Evolutionary conservation across 2,329 filamentous ascomycete species (phyloP).

Genomic region (Diplocarpon mali): DNA sequence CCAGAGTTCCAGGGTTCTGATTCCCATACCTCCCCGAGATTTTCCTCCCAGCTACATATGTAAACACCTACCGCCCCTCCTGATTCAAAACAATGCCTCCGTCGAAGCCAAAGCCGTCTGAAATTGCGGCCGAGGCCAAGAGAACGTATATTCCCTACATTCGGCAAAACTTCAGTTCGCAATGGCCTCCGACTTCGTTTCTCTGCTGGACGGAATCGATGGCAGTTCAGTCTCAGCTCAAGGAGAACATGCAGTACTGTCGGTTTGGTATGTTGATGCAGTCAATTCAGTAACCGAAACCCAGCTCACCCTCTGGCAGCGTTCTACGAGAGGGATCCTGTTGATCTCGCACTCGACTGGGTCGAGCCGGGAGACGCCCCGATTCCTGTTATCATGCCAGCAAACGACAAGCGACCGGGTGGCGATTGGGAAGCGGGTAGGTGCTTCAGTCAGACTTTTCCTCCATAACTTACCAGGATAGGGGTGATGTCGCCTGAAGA

Average conservation of each 20-base stretch:
- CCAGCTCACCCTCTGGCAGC: constrained; percentile 17
- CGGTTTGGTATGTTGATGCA: constrained; percentile 32
- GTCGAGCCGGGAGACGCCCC: constrained; percentile 23
- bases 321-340: constrained; percentile 46
- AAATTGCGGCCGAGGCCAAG: constrained; percentile 65
- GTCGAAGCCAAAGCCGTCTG: constrained; percentile 51
- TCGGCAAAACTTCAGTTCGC: constrained; percentile 41
- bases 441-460: not conserved
- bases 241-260: constrained; percentile 25
- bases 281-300: not conserved
- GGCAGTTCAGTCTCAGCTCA: constrained; percentile 26
- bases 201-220: constrained; percentile 36
- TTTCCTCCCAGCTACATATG: not conserved
- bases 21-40: not conserved
- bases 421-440: constrained; percentile 67
- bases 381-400: constrained; percentile 32
- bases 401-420: constrained; percentile 65
- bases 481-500: constrained; percentile 55
- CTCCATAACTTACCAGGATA: constrained; percentile 20
- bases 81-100: constrained; percentile 36
- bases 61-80: not conserved
- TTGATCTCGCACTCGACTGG: constrained; percentile 50
- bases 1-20: not conserved
- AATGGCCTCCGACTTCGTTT: constrained; percentile 48
- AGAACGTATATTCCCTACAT: constrained; percentile 56